Conservation (phyloP, 2,329 filamentous ascomycete species). For the Samsoniella hepiali region DNA sequence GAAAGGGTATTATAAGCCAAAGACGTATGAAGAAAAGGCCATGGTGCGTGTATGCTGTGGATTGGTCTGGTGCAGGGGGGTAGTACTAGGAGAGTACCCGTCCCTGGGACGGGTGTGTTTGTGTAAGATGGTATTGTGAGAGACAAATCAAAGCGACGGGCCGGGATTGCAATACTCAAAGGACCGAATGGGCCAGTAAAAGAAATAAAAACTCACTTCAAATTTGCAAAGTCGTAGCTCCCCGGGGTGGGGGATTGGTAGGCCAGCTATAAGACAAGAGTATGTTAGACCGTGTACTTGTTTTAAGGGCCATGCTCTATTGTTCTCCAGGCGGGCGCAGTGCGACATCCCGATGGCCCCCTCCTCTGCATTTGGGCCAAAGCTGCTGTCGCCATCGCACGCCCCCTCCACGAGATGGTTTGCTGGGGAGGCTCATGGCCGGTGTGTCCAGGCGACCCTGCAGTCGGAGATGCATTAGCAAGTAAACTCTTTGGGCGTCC, state of each 20-base stretch:
- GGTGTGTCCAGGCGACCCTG: conserved; percentile 11
- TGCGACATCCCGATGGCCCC: conserved; percentile 15
- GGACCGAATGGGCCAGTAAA: conserved; percentile 22
- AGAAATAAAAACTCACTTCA: conserved; percentile 44
- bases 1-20: conserved; percentile 8
- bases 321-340: conserved; percentile 3
- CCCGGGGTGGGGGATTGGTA: conserved; percentile 51
- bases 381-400: conserved; percentile 1
- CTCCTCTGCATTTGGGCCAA: not conserved
- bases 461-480: conserved; percentile 12
- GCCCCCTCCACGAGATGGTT: conserved; percentile 1
- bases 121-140: not conserved
- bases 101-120: conserved; percentile 5
- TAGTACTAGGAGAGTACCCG: not conserved
- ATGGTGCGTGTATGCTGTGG: not conserved
- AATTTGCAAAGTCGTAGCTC: conserved; percentile 36
- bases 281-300: conserved; percentile 8
- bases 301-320: conserved; percentile 5
- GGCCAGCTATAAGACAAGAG: conserved; percentile 41
- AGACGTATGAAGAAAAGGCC: not conserved
- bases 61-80: not conserved
- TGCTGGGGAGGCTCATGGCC: conserved; percentile 7
- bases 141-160: not conserved
- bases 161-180: conserved; percentile 13
- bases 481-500: not conserved